Base-by-base conservation (phyloP, 345 rosid genomes). In the Viola odorata region DNA sequence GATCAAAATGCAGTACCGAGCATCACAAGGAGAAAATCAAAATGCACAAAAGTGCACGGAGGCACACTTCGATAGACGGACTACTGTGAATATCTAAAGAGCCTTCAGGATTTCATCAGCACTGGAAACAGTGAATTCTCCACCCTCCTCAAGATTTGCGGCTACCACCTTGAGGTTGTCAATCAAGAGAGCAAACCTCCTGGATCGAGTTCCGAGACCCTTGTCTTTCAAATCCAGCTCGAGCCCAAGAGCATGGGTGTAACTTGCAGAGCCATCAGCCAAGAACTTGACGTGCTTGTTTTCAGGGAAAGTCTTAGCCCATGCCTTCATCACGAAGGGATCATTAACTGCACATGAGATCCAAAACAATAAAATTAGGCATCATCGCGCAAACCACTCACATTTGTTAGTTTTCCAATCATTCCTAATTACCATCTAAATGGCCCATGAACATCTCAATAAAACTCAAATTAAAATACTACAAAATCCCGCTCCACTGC, bases 311-410 rank as follows among this genome's bases (percentile, higher is more conserved):
- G 97, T 86, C 63, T 94, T 90, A 3, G 96, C 84, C 99, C 99
- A 94, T 3, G 95, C 97, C 75, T 90, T 90, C 97, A 94, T 86
- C 81, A 90, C 97, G 69, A 86, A 90, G 11, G 97, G 89, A 57
- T 94, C 99, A 47, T 94, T 94, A 61, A 92, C 98, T 92, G 83
- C 77, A 75, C 68, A 47, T 36, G 16, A 50, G 49, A 55, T 64
- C 51, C 53, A 49, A 49, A n/a, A 12, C 12, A 36, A 47, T 2
- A 0, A 54, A 12, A 14, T 51, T 37, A 55, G 6, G 63, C 5
- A 7, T 37, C 7, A 36, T 5, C 17, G 14, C 14, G 7, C 15
- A 4, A 37, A 14, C 12, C 32, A 6, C 54, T 4, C 65, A 7
- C 6, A 15, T 38, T 13, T 38, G 12, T 45, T 12, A 6, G 52